phyloP scores from a whole-genome alignment of 257 asterid species.

The Primulina eburnea region DNA sequence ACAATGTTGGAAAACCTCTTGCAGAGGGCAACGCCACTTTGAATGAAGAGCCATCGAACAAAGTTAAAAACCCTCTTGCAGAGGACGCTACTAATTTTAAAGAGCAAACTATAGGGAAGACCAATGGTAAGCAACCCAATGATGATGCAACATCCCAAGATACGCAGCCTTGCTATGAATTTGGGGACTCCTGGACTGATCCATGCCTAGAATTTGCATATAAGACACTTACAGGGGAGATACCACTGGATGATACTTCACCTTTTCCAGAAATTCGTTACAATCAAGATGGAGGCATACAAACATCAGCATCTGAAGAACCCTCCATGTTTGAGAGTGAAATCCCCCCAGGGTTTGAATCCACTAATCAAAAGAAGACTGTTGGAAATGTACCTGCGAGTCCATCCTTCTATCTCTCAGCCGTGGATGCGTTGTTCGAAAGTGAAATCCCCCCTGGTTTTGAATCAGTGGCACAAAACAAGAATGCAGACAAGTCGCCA shows the following conservation, averaged over 20 bases:
- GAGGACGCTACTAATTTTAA: neutral
- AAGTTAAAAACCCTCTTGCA: neutral
- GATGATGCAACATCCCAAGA: neutral
- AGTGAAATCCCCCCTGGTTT: neutral
- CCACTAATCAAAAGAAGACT: neutral
- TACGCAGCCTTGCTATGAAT: neutral
- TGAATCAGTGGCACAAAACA: neutral
- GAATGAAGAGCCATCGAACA: neutral
- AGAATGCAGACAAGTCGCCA: neutral
- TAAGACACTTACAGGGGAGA: neutral
- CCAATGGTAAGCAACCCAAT: neutral
- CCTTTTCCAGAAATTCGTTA: neutral
- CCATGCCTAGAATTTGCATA: neutral
- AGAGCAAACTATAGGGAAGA: neutral
- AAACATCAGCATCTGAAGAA: neutral
- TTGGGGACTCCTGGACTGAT: neutral
- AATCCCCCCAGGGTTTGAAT: neutral
- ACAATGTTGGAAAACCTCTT: neutral
- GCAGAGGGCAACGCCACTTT: neutral
- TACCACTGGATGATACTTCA: neutral
- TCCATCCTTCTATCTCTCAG: neutral
- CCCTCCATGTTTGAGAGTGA: neutral
- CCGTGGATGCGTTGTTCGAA: neutral
- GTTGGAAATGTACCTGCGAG: neutral
- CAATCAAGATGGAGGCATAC: neutral